A percentile compares a stretch with the other conserved stretches of the same genome.
These are phyloP conservation scores for Ensete ventricosum DNA, from an alignment of 176 grass and related monocot genomes.

Conservation along the genomic window DNA sequence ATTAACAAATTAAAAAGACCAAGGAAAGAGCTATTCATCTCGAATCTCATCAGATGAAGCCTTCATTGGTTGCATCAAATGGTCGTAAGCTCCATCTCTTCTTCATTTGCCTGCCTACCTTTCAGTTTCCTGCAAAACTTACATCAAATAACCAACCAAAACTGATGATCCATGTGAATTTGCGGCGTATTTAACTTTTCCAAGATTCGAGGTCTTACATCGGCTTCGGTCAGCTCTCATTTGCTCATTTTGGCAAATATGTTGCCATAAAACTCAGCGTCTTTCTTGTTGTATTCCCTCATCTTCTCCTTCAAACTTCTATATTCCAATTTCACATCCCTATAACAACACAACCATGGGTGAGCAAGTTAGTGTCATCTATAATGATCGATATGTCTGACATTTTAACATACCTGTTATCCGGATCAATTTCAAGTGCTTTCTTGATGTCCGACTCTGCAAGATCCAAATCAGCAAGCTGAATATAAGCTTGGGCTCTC, in stretches of 20 bases:
- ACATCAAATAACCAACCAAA: not conserved
- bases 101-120: not conserved
- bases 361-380: too few species aligned
- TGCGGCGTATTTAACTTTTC: too few species aligned
- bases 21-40: too few species aligned
- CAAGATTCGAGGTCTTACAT: conserved; percentile 16
- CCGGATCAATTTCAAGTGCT: not conserved
- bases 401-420: not conserved
- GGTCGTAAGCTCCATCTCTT: too few species aligned
- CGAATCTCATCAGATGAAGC: too few species aligned
- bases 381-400: not conserved
- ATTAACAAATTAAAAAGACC: too few species aligned
- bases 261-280: conserved; percentile 84
- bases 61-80: too few species aligned
- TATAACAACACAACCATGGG: not conserved
- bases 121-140: conserved; percentile 10
- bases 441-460: conserved; percentile 20
- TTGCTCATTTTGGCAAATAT: conserved; percentile 81
- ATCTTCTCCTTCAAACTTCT: conserved; percentile 71
- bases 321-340: conserved; percentile 73
- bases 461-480: conserved; percentile 59
- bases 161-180: too few species aligned
- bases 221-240: conserved; percentile 22
- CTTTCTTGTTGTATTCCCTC: conserved; percentile 78
- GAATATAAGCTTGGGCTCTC: conserved; percentile 50